Base-by-base conservation (phyloP, 2,329 filamentous ascomycete genomes). In the Pezizomycotina sp. region DNA sequence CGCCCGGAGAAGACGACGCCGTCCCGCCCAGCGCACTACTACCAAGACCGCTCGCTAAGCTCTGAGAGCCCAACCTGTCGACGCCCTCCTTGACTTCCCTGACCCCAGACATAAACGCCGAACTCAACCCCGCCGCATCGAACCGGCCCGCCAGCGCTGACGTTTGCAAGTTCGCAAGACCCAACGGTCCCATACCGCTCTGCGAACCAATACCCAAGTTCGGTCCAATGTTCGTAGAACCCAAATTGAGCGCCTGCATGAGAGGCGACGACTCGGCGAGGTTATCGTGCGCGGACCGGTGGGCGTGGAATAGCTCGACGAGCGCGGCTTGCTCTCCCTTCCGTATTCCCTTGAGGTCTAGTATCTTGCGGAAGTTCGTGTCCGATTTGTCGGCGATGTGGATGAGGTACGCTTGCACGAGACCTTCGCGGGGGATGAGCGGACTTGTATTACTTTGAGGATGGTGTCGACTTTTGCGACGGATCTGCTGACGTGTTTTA, bases 351-450 rank as follows among this genome's bases (percentile, higher is more conserved):
- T 98, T 98, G 46, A 98, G 68, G 32, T 98, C 89, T 28, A 98
- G 71, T 42, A 98, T 78, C 60, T 93, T 95, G 54, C 75, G 75
- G 68, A 98, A 98, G 60, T 98, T 98, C 52, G 72, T 70, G 55
- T 95, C 89, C 46, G 78, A 92, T 37, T 79, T 75, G 62, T 98
- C 89, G 48, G 73, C 83, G 47, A 98, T 89, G 60, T 95, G 89
- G 57, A 95, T 92, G 21, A 98, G 73, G 56, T 98, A 98, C 21
- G 89, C 89, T 60, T 95, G 86, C 0, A 98, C 84, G 3, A 98
- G 70, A 2, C 81, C 86, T 62, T 98, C 89, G 86, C 79, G 0
- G 89, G 89, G 4, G 78, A 80, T 2, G 84, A 74, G 18, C 81
- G 81, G 30, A 98, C 86, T 63, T 98, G 89, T 3, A 98, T 69